Percentiles rank a stretch among this genome's conserved stretches.
phyloP scores from a whole-genome alignment of 2,329 filamentous ascomycete genomes.

The Apiospora phragmitis region DNA sequence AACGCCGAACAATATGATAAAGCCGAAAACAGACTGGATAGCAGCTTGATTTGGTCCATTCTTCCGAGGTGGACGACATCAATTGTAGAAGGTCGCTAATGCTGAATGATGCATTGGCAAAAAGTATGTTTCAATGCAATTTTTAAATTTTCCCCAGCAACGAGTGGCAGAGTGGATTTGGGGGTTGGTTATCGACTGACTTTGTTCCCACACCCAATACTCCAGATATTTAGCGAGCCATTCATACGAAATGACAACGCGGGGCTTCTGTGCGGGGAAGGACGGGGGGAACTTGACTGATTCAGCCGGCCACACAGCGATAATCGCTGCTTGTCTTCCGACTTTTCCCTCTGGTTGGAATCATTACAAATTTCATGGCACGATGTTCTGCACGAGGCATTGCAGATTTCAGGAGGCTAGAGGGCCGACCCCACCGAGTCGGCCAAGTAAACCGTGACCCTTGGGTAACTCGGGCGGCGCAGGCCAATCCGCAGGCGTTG shows the following conservation, averaged over 20 bases:
- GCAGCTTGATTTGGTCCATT: background rate
- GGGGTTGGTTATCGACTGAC: background rate
- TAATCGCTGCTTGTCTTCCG: background rate
- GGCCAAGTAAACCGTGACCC: background rate
- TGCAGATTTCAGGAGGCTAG: background rate
- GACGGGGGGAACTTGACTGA: background rate
- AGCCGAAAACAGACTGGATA: background rate
- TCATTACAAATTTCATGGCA: background rate
- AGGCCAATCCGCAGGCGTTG: background rate
- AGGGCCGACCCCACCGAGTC: background rate
- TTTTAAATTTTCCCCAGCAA: background rate
- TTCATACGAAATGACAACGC: background rate
- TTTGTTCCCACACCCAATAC: background rate
- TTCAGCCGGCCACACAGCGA: background rate
- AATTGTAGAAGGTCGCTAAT: background rate
- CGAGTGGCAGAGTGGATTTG: background rate
- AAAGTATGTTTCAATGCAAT: background rate
- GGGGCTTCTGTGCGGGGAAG: constrained; percentile 1
- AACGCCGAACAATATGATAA: background rate
- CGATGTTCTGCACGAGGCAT: background rate
- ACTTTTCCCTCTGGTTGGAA: background rate
- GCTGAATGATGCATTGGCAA: background rate
- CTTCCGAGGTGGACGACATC: background rate
- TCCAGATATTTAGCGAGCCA: background rate
- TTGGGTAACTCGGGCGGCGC: background rate